A percentile compares a stretch with the other conserved stretches of the same genome.
Evolutionary conservation across 805 yeast genomes (phyloP).

Genomic region (Barnettozyma siamensis): DNA sequence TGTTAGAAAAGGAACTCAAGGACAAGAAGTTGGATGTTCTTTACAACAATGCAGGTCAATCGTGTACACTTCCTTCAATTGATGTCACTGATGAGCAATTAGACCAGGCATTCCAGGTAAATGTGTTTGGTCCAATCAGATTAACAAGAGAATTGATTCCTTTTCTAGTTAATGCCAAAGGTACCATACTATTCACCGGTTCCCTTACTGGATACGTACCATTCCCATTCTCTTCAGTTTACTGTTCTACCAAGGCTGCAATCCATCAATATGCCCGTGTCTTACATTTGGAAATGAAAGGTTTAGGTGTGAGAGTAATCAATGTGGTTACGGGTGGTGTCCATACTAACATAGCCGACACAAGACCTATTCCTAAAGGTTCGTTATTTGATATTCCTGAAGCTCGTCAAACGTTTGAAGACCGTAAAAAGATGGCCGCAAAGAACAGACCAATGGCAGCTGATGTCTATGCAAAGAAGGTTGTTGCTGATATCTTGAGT

Average conservation of each 20-base stretch:
- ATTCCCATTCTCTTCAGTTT: slow-evolving; percentile 65
- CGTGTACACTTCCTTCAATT: slow-evolving; percentile 65
- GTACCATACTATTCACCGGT: slow-evolving; percentile 70
- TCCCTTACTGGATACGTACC: slow-evolving; percentile 60
- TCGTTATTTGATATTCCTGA: slow-evolving; percentile 51
- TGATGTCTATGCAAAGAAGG: slow-evolving; percentile 48
- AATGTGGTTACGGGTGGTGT: slow-evolving; percentile 76
- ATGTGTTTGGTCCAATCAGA: slow-evolving; percentile 66
- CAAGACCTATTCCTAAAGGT: slow-evolving; percentile 47
- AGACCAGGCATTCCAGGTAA: slow-evolving; percentile 51
- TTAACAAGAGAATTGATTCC: slow-evolving; percentile 52
- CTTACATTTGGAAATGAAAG: slow-evolving; percentile 60
- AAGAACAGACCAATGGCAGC: slow-evolving; percentile 55
- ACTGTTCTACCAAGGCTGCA: slow-evolving; percentile 69
- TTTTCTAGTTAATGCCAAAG: slow-evolving; percentile 56
- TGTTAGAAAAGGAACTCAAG: slow-evolving; percentile 34
- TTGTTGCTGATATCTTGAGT: slow-evolving; percentile 44
- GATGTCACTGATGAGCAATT: slow-evolving; percentile 56
- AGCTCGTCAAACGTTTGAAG: slow-evolving; percentile 41
- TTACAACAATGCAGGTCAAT: slow-evolving; percentile 73
- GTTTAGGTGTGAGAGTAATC: slow-evolving; percentile 65
- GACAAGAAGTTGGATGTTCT: slow-evolving; percentile 52
- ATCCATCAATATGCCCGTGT: slow-evolving; percentile 65
- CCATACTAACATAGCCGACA: slow-evolving; percentile 62
- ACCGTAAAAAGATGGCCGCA: slow-evolving; percentile 54